A percentile compares a stretch with the other conserved stretches of the same genome.
These are phyloP conservation scores for Corinectria fuckeliana DNA, from an alignment of 2,329 filamentous ascomycete genomes.

Conservation along the genomic window DNA sequence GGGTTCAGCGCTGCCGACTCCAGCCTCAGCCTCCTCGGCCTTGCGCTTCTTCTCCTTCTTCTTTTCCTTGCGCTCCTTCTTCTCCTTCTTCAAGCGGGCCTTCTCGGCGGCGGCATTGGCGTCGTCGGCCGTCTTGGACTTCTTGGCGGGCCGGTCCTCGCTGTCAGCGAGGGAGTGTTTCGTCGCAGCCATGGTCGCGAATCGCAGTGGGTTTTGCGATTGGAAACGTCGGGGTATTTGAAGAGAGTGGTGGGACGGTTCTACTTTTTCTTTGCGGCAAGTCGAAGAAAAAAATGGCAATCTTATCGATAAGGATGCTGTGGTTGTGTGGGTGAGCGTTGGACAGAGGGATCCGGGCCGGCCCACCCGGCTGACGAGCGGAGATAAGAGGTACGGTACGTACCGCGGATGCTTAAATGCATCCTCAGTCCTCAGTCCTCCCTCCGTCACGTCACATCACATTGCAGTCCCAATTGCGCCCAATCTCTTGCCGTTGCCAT, in stretches of 20 bases:
- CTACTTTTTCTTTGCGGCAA: neutral
- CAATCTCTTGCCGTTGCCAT: neutral
- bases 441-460: too few relatives aligned
- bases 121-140: slow-evolving; percentile 47
- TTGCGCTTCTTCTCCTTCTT: slow-evolving; percentile 48
- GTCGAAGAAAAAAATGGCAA: slow-evolving; percentile 35
- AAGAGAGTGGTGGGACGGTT: slow-evolving; percentile 32
- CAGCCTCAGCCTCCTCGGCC: slow-evolving; percentile 31
- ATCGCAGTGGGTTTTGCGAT: slow-evolving; percentile 8
- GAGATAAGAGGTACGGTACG: neutral
- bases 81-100: slow-evolving; percentile 46
- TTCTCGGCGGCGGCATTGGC: slow-evolving; percentile 37
- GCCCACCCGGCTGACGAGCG: neutral
- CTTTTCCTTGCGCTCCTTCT: slow-evolving; percentile 49
- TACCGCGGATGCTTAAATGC: neutral
- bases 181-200: slow-evolving; percentile 47
- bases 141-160: slow-evolving; percentile 48
- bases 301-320: slow-evolving; percentile 42
- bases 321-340: neutral
- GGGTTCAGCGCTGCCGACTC: too few relatives aligned
- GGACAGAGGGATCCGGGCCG: neutral
- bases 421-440: neutral
- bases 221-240: neutral
- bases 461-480: neutral
- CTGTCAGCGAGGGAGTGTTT: slow-evolving; percentile 48